These are phyloP conservation scores for Zizania latifolia DNA, from an alignment of 176 grass and related monocot genomes.

Conservation along the genomic window DNA sequence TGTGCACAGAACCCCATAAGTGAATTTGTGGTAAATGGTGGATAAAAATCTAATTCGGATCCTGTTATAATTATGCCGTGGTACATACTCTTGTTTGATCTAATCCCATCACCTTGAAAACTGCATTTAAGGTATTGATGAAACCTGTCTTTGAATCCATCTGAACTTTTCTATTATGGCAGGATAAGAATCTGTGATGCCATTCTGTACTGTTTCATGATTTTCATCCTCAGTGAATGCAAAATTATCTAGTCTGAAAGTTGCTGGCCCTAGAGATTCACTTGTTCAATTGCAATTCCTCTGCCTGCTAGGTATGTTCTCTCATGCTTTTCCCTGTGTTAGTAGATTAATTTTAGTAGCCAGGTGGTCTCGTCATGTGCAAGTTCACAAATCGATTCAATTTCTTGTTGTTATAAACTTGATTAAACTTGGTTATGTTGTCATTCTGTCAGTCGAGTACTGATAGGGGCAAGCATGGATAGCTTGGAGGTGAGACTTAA, in stretches of 20 bases:
- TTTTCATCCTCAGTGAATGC: conserved; percentile 84
- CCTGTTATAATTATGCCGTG: conserved; percentile 85
- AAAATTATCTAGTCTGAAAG: conserved; percentile 54
- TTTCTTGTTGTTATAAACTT: no score
- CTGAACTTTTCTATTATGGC: conserved; percentile 29
- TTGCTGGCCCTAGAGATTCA: no score
- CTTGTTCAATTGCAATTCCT: conserved; percentile 34
- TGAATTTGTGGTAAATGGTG: conserved; percentile 94
- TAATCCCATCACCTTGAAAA: conserved; percentile 19
- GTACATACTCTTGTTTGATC: conserved; percentile 32
- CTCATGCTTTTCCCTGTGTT: background rate
- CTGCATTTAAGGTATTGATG: conserved; percentile 1
- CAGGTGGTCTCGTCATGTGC: background rate
- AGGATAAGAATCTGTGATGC: conserved; percentile 78
- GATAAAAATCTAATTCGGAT: conserved; percentile 78
- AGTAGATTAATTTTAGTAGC: conserved; percentile 3
- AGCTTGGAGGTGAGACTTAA: conserved; percentile 46
- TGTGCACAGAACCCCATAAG: conserved; percentile 71
- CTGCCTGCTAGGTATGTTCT: conserved; percentile 68
- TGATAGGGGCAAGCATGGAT: conserved; percentile 32
- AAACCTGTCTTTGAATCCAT: background rate
- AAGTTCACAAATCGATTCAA: background rate
- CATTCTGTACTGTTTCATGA: conserved; percentile 88
- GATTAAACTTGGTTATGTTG: no score
- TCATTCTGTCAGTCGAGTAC: no score